Conservation (phyloP, 2,329 filamentous ascomycete species). For the Phialophora tarda region DNA sequence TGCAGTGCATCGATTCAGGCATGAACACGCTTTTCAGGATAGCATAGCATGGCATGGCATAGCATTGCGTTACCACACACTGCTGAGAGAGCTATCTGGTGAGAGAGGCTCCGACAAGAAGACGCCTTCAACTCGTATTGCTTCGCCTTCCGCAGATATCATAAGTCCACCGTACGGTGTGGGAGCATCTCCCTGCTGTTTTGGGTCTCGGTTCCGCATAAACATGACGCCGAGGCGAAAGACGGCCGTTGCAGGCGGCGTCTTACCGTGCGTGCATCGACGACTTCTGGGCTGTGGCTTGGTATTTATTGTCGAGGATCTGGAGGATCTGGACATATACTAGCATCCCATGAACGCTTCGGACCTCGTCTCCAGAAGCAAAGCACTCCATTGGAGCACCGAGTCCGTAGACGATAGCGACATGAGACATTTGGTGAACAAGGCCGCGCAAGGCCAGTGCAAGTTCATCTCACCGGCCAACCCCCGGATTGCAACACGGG, state of each 20-base stretch:
- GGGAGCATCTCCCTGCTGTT: neutral
- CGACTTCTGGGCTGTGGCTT: neutral
- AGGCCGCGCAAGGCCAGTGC: neutral
- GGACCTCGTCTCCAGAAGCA: constrained; percentile 3
- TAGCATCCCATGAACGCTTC: neutral
- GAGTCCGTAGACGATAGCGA: neutral
- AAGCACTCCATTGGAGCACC: constrained; percentile 2
- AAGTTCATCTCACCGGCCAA: constrained; percentile 31
- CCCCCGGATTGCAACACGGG: constrained; percentile 15
- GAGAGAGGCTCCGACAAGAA: neutral
- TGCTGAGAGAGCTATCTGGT: neutral
- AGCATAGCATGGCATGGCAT: neutral
- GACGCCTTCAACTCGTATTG: neutral
- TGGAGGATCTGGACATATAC: neutral
- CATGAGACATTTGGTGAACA: neutral
- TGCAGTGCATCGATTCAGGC: neutral
- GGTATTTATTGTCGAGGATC: neutral
- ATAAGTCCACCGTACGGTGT: neutral
- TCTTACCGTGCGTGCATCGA: neutral
- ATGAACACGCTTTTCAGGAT: constrained; percentile 6
- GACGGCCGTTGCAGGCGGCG: neutral
- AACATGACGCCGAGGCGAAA: neutral
- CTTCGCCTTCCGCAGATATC: neutral
- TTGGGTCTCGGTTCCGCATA: neutral
- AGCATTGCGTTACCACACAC: neutral